These are phyloP conservation scores for Tylopilus orsonianus DNA, from an alignment of 1,284 basidiomycete species.

Conservation along the genomic window DNA sequence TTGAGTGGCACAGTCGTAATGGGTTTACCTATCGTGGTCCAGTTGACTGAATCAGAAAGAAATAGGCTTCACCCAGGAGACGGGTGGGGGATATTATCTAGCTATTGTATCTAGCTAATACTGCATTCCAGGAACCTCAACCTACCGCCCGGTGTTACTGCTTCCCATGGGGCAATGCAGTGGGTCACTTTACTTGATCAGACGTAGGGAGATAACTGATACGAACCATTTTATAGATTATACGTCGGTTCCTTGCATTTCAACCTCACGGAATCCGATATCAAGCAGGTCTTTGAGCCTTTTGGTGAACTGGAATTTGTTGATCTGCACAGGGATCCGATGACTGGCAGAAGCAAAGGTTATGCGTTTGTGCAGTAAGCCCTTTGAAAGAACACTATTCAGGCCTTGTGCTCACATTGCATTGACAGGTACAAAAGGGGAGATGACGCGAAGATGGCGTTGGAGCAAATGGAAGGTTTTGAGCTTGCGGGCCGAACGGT, in stretches of 20 bases:
- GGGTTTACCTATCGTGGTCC: slow-evolving; percentile 96
- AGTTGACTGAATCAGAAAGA: slow-evolving; percentile 94
- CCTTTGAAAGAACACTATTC: not conserved
- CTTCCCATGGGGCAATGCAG: slow-evolving; percentile 77
- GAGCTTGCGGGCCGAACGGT: slow-evolving; percentile 93
- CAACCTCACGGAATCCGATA: slow-evolving; percentile 93
- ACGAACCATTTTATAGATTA: slow-evolving; percentile 53
- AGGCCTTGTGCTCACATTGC: slow-evolving; percentile 2
- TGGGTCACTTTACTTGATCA: slow-evolving; percentile 39
- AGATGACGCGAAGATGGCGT: slow-evolving; percentile 92
- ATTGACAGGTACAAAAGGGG: slow-evolving; percentile 74
- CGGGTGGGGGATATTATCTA: slow-evolving; percentile 49
- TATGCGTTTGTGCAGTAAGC: slow-evolving; percentile 94
- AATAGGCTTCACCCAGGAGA: slow-evolving; percentile 86
- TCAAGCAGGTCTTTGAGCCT: slow-evolving; percentile 97
- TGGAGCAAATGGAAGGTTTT: slow-evolving; percentile 98
- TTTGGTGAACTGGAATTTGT: slow-evolving; percentile 98
- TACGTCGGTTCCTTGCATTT: slow-evolving; percentile 97
- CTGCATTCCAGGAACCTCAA: slow-evolving; percentile 60
- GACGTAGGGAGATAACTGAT: slow-evolving; percentile 17
- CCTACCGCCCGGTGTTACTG: slow-evolving; percentile 72
- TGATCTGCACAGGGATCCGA: slow-evolving; percentile 92
- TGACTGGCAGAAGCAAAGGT: slow-evolving; percentile 93
- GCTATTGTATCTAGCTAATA: slow-evolving; percentile 19
- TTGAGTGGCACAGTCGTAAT: slow-evolving; percentile 94